A percentile compares a stretch with the other conserved stretches of the same genome.
Evolutionary conservation across 768 basidiomycete genomes (phyloP).

Genomic region (Infundibulicybe gibba): DNA sequence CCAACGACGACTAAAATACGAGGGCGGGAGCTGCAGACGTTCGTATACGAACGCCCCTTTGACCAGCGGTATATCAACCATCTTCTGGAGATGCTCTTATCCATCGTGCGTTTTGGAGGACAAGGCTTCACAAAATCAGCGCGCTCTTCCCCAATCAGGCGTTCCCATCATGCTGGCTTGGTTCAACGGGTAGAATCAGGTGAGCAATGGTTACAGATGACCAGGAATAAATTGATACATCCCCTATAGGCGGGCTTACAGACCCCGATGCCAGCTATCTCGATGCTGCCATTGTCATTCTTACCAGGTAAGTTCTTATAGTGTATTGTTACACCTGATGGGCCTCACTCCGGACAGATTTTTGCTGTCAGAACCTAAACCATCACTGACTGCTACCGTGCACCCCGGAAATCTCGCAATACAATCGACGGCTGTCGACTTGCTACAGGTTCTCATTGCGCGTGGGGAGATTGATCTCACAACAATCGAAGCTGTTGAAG

Average conservation of each 20-base stretch:
- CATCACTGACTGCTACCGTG: conserved; percentile 45
- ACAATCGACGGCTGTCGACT: conserved; percentile 74
- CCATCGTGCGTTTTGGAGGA: conserved; percentile 83
- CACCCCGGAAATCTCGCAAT: conserved; percentile 56
- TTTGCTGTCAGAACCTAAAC: conserved; percentile 73
- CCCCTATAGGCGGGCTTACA: conserved; percentile 28
- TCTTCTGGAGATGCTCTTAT: conserved; percentile 72
- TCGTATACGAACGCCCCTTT: conserved; percentile 67
- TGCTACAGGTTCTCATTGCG: conserved; percentile 78
- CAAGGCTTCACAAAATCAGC: conserved; percentile 82
- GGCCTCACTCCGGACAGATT: conserved; percentile 41
- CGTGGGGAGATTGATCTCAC: conserved; percentile 73
- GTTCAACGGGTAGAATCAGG: conserved; percentile 58
- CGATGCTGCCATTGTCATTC: conserved; percentile 69
- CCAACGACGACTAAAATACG: conserved; percentile 48
- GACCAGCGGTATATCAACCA: conserved; percentile 75
- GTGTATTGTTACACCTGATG: neutral
- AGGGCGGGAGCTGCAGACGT: conserved; percentile 65
- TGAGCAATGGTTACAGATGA: conserved; percentile 23
- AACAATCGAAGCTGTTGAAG: conserved; percentile 62
- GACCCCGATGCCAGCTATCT: conserved; percentile 67
- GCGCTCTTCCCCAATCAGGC: conserved; percentile 56
- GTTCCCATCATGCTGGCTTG: conserved; percentile 62
- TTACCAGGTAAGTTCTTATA: conserved; percentile 56
- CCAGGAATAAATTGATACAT: neutral